Evolutionary conservation across 306 rosid species (phyloP).

Genomic region (Quercus mongolica): DNA sequence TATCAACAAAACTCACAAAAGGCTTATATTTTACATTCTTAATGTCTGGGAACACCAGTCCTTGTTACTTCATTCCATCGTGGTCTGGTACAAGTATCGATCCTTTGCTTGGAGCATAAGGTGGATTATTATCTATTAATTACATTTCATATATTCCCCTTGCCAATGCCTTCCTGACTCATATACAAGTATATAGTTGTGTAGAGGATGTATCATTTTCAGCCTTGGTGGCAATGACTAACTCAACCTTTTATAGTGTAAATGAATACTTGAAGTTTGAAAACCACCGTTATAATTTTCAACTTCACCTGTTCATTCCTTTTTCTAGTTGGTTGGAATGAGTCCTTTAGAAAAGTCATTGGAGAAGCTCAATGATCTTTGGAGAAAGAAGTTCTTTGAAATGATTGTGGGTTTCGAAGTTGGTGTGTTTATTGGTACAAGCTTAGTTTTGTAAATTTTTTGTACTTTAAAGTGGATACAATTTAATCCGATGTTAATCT

Average conservation of each 20-base stretch:
- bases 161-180: constrained; percentile 4
- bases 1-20: background rate
- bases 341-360: constrained; percentile 86
- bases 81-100: background rate
- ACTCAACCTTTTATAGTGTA: background rate
- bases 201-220: constrained; percentile 82
- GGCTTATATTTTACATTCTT: background rate
- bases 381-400: constrained; percentile 92
- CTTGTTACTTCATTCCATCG: background rate
- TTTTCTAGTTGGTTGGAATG: constrained; percentile 84
- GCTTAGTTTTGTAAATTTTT: constrained; percentile 56
- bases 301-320: constrained; percentile 17
- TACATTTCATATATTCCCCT: background rate
- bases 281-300: constrained; percentile 17
- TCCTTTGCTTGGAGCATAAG: background rate
- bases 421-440: constrained; percentile 45
- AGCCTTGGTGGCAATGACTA: constrained; percentile 79
- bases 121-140: background rate
- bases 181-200: background rate
- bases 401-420: constrained; percentile 89
- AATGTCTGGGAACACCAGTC: background rate
- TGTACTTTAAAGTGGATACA: constrained; percentile 2
- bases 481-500: background rate
- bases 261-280: constrained; percentile 5
- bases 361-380: constrained; percentile 95